Evolutionary conservation across 371 early-diverging fungal species (phyloP).

Genomic region (Mortierella sp.): DNA sequence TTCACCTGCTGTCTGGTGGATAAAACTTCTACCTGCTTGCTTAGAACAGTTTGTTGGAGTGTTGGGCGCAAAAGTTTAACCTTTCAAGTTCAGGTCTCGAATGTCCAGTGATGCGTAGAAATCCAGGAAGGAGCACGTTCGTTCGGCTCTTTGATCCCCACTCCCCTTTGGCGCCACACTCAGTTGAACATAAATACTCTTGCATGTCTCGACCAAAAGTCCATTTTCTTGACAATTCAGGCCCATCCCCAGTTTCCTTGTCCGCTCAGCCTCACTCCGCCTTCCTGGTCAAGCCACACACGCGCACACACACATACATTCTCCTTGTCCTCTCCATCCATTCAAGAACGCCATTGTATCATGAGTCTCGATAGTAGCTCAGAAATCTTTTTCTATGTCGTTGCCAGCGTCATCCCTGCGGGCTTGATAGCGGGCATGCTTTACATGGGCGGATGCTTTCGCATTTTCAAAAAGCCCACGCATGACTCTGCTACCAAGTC

Average conservation of each 20-base stretch:
- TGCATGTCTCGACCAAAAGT: not conserved
- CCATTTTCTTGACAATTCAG: not conserved
- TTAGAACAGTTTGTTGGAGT: too few species aligned
- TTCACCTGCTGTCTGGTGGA: too few species aligned
- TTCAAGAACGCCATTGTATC: not conserved
- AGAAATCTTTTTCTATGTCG: not conserved
- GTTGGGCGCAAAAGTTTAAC: too few species aligned
- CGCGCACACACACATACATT: not conserved
- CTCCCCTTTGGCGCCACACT: too few species aligned
- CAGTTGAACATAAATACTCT: not conserved
- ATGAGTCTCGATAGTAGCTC: not conserved
- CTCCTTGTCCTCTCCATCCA: not conserved
- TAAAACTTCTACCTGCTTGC: too few species aligned
- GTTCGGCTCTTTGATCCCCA: too few species aligned
- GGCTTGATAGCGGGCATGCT: not conserved
- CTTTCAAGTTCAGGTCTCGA: too few species aligned
- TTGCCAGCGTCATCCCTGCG: not conserved
- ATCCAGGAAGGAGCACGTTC: too few species aligned
- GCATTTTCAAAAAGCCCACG: not conserved
- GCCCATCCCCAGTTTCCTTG: not conserved
- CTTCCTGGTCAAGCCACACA: too few species aligned
- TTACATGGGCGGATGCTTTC: not conserved
- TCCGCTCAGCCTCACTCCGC: not conserved
- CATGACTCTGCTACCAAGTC: not conserved
- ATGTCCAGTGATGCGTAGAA: too few species aligned